Conservation (phyloP, 805 yeast species). For the Wickerhamomyces mucosus region DNA sequence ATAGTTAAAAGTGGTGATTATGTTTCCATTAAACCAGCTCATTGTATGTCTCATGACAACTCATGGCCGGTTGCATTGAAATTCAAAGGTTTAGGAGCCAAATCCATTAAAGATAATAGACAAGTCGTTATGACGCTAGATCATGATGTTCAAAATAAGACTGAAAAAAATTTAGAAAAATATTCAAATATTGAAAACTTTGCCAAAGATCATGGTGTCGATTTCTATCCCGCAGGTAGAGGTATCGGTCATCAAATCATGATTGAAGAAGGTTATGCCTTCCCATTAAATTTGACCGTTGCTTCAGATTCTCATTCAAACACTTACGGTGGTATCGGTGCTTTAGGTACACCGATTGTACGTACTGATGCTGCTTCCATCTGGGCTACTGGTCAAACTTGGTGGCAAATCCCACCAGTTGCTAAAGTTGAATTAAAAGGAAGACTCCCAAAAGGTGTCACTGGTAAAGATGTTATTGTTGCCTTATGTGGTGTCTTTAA, state of each 20-base stretch:
- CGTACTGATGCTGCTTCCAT: conserved; percentile 98
- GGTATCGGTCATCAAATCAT: conserved; percentile 99
- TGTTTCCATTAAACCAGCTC: conserved; percentile 89
- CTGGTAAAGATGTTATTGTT: conserved; percentile 96
- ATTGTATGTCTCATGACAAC: conserved; percentile 98
- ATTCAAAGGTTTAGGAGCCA: conserved; percentile 91
- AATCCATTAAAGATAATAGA: conserved; percentile 67
- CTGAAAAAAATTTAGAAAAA: conserved; percentile 81
- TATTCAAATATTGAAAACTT: conserved; percentile 83
- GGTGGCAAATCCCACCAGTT: conserved; percentile 99
- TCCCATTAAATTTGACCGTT: conserved; percentile 86
- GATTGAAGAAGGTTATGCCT: conserved; percentile 98
- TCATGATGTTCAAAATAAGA: conserved; percentile 94
- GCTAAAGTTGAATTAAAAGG: conserved; percentile 88
- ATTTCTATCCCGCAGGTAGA: conserved; percentile 97
- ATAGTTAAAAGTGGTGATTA: conserved; percentile 84
- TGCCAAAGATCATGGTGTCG: conserved; percentile 85
- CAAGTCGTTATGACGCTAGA: conserved; percentile 96
- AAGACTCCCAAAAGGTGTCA: conserved; percentile 70
- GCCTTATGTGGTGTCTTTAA: conserved; percentile 91
- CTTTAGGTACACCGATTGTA: conserved; percentile 95
- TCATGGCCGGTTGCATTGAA: conserved; percentile 99
- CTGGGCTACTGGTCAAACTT: conserved; percentile 99
- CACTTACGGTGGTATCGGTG: conserved; percentile 95
- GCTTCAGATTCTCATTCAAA: conserved; percentile 98